Percentiles rank a stretch among this genome's conserved stretches.
phyloP scores from a whole-genome alignment of 768 basidiomycete species.

The Amanita rimosa region DNA sequence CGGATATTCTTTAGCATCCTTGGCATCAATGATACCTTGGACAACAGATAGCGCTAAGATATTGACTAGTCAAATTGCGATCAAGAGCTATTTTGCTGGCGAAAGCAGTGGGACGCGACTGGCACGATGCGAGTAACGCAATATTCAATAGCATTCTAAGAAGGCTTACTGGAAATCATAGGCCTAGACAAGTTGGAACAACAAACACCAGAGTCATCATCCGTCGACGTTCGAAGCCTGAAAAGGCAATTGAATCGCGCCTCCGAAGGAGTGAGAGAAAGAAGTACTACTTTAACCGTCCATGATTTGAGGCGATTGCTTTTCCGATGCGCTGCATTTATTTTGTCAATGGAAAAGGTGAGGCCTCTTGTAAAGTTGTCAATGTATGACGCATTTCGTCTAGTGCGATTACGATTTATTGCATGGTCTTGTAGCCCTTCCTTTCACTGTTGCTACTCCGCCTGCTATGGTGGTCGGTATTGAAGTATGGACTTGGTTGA shows the following conservation, averaged over 20 bases:
- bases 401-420: slow-evolving; percentile 82
- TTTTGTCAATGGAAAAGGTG: slow-evolving; percentile 63
- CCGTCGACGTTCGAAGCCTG: slow-evolving; percentile 55
- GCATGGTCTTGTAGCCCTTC: slow-evolving; percentile 77
- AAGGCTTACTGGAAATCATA: slow-evolving; percentile 13
- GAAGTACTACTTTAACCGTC: slow-evolving; percentile 63
- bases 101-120: slow-evolving; percentile 76
- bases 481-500: slow-evolving; percentile 95
- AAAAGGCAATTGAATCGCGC: slow-evolving; percentile 58
- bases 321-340: slow-evolving; percentile 74
- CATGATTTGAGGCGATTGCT: slow-evolving; percentile 78
- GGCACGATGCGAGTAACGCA: slow-evolving; percentile 44
- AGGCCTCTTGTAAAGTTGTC: background rate
- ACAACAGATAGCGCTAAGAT: slow-evolving; percentile 75
- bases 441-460: slow-evolving; percentile 84
- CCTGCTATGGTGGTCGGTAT: slow-evolving; percentile 78
- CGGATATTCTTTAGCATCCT: background rate
- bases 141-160: slow-evolving; percentile 9
- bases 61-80: slow-evolving; percentile 77
- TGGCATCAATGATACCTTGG: slow-evolving; percentile 28
- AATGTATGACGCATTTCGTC: background rate
- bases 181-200: slow-evolving; percentile 51
- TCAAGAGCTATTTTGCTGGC: slow-evolving; percentile 84
- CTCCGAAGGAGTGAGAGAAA: slow-evolving; percentile 55
- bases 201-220: slow-evolving; percentile 46